Evolutionary conservation across 805 yeast genomes (phyloP).

Genomic region (Dipodascus geniculatus): DNA sequence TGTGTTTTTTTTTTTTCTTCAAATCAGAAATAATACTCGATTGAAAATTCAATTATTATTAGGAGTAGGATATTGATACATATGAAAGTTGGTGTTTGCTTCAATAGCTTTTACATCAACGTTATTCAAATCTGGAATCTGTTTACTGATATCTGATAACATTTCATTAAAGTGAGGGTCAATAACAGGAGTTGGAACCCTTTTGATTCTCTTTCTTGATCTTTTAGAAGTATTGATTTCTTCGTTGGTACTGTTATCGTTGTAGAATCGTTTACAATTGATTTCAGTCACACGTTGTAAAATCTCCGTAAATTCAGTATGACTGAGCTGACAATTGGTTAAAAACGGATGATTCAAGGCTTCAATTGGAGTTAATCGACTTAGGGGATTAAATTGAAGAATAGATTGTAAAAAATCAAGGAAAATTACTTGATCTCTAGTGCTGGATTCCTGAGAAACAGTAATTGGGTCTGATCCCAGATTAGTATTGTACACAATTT

Average conservation of each 20-base stretch:
- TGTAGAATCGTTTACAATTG: neutral
- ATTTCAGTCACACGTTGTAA: neutral
- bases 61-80: neutral
- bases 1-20: too few relatives aligned
- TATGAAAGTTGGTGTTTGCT: neutral
- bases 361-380: neutral
- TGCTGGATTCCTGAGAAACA: neutral
- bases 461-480: neutral
- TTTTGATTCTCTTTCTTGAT: neutral
- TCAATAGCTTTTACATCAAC: neutral
- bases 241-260: neutral
- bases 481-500: neutral
- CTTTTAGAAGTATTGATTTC: neutral
- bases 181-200: neutral
- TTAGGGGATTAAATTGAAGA: neutral
- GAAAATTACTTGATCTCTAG: neutral
- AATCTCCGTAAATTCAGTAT: neutral
- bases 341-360: neutral
- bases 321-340: neutral
- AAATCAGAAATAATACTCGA: too few relatives aligned
- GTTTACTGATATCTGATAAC: neutral
- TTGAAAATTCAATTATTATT: too few relatives aligned
- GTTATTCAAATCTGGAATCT: neutral
- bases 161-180: neutral
- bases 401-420: neutral